These are phyloP conservation scores for Neoconidiobolus thromboides DNA, from an alignment of 371 early-diverging fungal genomes.

Conservation along the genomic window DNA sequence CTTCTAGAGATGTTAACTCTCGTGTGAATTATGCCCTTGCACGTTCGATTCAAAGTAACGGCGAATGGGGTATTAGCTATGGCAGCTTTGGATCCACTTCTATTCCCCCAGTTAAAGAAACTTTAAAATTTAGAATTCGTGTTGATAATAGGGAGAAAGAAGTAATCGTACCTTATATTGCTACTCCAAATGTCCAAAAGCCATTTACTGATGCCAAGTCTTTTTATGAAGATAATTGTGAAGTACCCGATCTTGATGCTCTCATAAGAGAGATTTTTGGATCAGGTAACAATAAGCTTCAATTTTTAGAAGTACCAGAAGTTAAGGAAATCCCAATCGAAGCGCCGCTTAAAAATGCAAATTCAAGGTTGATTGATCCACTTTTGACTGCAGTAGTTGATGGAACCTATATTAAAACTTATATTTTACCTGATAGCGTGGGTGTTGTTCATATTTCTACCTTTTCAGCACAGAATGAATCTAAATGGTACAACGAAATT, in stretches of 20 bases:
- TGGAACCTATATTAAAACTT: neutral
- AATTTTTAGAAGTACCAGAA: neutral
- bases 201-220: neutral
- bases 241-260: neutral
- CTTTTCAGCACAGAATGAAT: neutral
- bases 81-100: neutral
- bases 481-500: neutral
- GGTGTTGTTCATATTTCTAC: neutral
- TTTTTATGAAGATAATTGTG: neutral
- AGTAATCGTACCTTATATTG: neutral
- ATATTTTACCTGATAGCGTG: neutral
- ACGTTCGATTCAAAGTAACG: neutral
- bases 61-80: neutral
- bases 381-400: neutral
- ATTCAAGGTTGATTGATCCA: neutral
- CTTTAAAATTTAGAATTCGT: neutral
- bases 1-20: neutral
- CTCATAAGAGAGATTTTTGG: too few species aligned
- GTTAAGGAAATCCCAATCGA: neutral
- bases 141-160: neutral
- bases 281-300: too few species aligned
- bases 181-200: too few species aligned
- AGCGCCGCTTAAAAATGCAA: neutral
- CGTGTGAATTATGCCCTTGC: neutral
- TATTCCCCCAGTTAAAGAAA: neutral